Base-by-base conservation (phyloP, 2,329 filamentous ascomycete species). In the Malbranchea zuffiana region DNA sequence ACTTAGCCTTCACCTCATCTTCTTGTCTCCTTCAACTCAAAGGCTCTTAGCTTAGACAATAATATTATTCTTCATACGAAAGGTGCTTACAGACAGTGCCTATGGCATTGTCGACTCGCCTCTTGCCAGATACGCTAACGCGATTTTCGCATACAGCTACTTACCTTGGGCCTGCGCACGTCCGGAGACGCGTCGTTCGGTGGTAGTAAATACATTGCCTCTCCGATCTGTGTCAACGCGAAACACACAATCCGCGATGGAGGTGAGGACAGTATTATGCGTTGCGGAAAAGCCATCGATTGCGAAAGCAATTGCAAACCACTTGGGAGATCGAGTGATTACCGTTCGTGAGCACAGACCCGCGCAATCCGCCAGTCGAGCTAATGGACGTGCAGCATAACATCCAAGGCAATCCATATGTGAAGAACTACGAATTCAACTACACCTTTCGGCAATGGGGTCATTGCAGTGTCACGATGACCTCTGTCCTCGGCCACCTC, bases 201-300 rank as follows among this genome's bases (percentile, higher is more conserved):
- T 13, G 19, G 8, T 15, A 20, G 23, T 27, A 35, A 17, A 26
- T 35, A 24, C 32, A 26, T 17, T 35, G 33, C 32, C 32, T 34
- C 15, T 24, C 32, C 18, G 32, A 34, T 3, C 32, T 34, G 32
- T 34, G 32, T 34, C 32, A 34, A 25, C 18, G 32, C 4, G 11
- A 28, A 35, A 35, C 24, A 35, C 21, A 35, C 33, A 24, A 20
- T 19, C 13, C 5, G 21, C 21, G 18, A 38, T 38, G 28, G 24
- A 4, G 11, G 34, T 30, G 6, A 36, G 16, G 25, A 36, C 17
- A 23, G 31, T 33, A 23, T 24, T 33, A 15, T 33, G 31, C 19
- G 31, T 33, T 33, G 31, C 31, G 19, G 31, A 24, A 24, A 33
- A 33, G 31, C 19, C 31, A 24, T 33, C 31, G 31, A 33, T 33